Evolutionary conservation across 306 rosid species (phyloP).

Genomic region (Astragalus glycyphyllos): DNA sequence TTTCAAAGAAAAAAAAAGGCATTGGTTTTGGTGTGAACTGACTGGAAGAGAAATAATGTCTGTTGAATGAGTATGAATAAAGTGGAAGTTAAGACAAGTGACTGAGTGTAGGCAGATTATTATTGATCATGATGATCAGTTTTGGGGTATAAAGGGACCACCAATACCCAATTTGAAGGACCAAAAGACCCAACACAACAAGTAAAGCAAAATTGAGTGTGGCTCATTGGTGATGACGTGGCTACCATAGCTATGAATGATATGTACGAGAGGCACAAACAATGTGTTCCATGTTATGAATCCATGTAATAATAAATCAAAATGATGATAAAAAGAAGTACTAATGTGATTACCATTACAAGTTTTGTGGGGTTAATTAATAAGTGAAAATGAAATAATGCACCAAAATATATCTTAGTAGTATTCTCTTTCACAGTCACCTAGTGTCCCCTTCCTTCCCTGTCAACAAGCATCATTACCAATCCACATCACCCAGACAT

Average conservation of each 20-base stretch:
- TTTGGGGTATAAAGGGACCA: conserved; percentile 50
- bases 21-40: conserved; percentile 37
- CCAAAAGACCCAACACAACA: conserved; percentile 40
- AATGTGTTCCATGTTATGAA: conserved; percentile 36
- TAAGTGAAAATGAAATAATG: neutral
- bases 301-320: neutral
- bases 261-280: conserved; percentile 17
- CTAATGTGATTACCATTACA: neutral
- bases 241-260: conserved; percentile 10
- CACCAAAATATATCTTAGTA: too few species aligned
- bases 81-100: conserved; percentile 54
- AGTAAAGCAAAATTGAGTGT: conserved; percentile 44
- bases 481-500: conserved; percentile 57
- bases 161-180: conserved; percentile 42
- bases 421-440: conserved; percentile 36
- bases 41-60: conserved; percentile 36
- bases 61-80: conserved; percentile 38
- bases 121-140: conserved; percentile 44
- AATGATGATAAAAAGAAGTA: conserved; percentile 10
- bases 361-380: too few species aligned
- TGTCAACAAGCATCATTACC: conserved; percentile 60
- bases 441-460: conserved; percentile 40
- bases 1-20: neutral
- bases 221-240: conserved; percentile 31
- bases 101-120: conserved; percentile 26